A percentile compares a stretch with the other conserved stretches of the same genome.
These are phyloP conservation scores for Rhododendron simsii DNA, from an alignment of 148 eudicot species.

Conservation along the genomic window DNA sequence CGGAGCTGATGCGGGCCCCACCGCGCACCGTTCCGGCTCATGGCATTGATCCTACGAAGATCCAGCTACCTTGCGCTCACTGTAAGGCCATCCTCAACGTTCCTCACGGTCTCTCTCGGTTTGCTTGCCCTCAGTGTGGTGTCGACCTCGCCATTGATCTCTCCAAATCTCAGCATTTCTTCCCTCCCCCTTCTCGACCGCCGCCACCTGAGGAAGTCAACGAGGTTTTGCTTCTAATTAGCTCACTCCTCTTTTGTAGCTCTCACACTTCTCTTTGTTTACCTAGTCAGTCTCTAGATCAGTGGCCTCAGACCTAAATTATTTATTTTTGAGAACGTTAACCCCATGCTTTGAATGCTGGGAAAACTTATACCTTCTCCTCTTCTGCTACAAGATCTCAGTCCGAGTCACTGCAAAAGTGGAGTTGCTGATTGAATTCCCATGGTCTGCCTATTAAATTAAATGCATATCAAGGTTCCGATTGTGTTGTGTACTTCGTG, in stretches of 20 bases:
- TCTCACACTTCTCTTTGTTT: background rate
- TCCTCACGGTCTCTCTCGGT: slow-evolving; percentile 80
- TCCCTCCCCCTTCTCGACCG: slow-evolving; percentile 25
- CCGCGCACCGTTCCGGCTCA: slow-evolving; percentile 44
- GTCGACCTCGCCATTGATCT: slow-evolving; percentile 71
- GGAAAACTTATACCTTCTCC: background rate
- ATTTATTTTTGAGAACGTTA: background rate
- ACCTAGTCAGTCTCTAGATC: background rate
- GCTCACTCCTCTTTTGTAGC: background rate
- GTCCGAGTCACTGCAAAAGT: background rate
- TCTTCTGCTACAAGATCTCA: background rate
- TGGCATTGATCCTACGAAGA: slow-evolving; percentile 79
- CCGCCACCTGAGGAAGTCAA: slow-evolving; percentile 65
- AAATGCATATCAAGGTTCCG: background rate
- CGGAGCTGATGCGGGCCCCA: slow-evolving; percentile 36
- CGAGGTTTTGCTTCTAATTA: slow-evolving; percentile 42
- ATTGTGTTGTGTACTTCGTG: background rate
- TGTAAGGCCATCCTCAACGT: slow-evolving; percentile 92
- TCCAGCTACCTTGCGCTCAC: slow-evolving; percentile 85
- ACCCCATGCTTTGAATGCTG: background rate
- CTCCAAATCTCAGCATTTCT: slow-evolving; percentile 52
- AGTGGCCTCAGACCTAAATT: background rate
- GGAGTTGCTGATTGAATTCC: background rate
- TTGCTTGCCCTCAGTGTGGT: slow-evolving; percentile 82
- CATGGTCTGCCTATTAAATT: background rate